These are phyloP conservation scores for Fraxinus dipetala DNA, from an alignment of 305 asterid genomes.

Conservation along the genomic window DNA sequence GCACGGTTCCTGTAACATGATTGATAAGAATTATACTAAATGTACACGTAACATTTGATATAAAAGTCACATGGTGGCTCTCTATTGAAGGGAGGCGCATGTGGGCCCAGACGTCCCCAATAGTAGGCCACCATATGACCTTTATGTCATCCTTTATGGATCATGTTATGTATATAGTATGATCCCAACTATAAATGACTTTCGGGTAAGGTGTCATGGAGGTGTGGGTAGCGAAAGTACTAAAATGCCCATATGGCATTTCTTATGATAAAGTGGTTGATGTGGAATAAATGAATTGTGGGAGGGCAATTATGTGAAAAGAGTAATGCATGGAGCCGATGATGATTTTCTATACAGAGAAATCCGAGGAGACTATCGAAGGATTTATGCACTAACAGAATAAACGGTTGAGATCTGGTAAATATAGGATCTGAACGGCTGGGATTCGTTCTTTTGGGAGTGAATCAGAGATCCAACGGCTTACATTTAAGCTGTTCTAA, in stretches of 20 bases:
- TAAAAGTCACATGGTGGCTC: no score
- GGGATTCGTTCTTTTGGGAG: constrained; percentile 2
- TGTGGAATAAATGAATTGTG: constrained; percentile 1
- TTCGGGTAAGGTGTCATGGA: not conserved
- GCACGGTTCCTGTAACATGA: no score
- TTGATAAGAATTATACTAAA: no score
- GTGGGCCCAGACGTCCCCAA: no score
- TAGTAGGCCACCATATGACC: no score
- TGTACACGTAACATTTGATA: no score
- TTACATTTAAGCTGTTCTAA: not conserved
- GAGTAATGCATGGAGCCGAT: not conserved
- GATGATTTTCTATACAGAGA: not conserved
- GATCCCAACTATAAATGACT: constrained; percentile 1
- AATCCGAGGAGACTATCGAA: constrained; percentile 10
- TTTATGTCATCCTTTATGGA: no score
- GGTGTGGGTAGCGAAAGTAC: not conserved
- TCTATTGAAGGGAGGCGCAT: no score
- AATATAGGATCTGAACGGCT: constrained; percentile 19
- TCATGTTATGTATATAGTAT: no score
- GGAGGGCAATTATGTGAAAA: not conserved
- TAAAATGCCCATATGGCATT: not conserved
- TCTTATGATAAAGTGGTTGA: not conserved
- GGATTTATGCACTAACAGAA: constrained; percentile 14
- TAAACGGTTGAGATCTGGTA: constrained; percentile 24
- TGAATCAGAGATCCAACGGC: not conserved